Evolutionary conservation across 345 rosid genomes (phyloP).

Genomic region (Carallia brachiata): DNA sequence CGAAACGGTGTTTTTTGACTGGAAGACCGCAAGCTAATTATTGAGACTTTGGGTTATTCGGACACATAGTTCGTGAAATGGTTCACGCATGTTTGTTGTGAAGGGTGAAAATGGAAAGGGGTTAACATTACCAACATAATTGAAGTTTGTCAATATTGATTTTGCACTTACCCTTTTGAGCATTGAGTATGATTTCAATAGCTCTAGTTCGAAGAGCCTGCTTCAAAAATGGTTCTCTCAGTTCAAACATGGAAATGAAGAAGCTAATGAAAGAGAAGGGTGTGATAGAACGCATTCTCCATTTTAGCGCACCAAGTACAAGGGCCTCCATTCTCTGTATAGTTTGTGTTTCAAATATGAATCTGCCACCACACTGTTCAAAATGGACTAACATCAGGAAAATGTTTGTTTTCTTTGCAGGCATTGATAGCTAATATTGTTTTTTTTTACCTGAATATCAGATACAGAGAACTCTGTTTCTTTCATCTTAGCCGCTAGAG

Average conservation of each 20-base stretch:
- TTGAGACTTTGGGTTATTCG: no score
- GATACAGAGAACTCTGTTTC: constrained; percentile 26
- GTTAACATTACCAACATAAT: neutral
- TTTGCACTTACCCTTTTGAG: constrained; percentile 41
- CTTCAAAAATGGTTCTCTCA: constrained; percentile 37
- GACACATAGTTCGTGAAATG: no score
- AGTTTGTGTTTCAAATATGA: constrained; percentile 38
- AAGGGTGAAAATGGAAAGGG: neutral
- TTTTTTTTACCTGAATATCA: constrained; percentile 34
- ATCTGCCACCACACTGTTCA: constrained; percentile 35
- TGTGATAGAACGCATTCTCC: constrained; percentile 74
- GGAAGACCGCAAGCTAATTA: no score
- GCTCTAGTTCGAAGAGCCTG: constrained; percentile 54
- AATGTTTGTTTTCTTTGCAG: neutral
- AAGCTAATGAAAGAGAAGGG: constrained; percentile 56
- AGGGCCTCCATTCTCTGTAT: constrained; percentile 55
- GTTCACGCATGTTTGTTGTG: neutral
- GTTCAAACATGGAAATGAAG: constrained; percentile 46
- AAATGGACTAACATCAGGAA: neutral
- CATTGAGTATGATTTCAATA: constrained; percentile 39
- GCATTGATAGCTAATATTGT: neutral
- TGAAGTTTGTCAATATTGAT: no score
- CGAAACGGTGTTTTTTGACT: no score
- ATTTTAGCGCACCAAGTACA: constrained; percentile 51
- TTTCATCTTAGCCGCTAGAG: constrained; percentile 53